Evolutionary conservation across 805 yeast genomes (phyloP).

Genomic region (Suhomyces tanzawaensis): DNA sequence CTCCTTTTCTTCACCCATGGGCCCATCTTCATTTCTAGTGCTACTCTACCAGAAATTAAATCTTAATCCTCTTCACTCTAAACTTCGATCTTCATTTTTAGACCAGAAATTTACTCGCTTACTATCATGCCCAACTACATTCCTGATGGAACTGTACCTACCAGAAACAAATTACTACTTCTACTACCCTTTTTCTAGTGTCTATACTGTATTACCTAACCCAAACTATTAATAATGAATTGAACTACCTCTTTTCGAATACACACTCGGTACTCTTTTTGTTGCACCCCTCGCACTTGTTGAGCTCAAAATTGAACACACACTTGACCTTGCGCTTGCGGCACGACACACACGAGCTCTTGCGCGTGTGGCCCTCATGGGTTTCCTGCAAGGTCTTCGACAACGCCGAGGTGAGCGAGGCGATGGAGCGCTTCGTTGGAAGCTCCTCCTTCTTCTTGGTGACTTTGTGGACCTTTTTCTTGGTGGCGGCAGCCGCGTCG

Average conservation of each 20-base stretch:
- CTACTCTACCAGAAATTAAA: too few relatives aligned
- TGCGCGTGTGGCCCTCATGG: slow-evolving; percentile 20
- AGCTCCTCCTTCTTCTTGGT: slow-evolving; percentile 12
- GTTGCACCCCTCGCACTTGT: slow-evolving; percentile 40
- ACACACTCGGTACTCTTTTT: slow-evolving; percentile 37
- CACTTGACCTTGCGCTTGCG: slow-evolving; percentile 45
- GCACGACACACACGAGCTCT: slow-evolving; percentile 39
- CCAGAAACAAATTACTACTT: too few relatives aligned
- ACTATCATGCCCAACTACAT: too few relatives aligned
- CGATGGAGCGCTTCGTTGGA: slow-evolving; percentile 4
- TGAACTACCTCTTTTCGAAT: slow-evolving; percentile 20
- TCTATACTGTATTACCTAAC: too few relatives aligned
- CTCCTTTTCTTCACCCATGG: too few relatives aligned
- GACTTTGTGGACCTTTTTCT: slow-evolving; percentile 10
- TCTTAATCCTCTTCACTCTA: too few relatives aligned
- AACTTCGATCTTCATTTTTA: too few relatives aligned
- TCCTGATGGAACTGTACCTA: too few relatives aligned
- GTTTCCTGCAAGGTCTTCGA: slow-evolving; percentile 11
- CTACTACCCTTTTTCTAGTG: too few relatives aligned
- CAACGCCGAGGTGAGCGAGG: slow-evolving; percentile 9
- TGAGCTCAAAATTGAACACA: slow-evolving; percentile 26
- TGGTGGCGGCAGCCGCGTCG: slow-evolving; percentile 1
- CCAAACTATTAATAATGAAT: neutral
- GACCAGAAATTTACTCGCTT: too few relatives aligned
- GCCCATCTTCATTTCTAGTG: too few relatives aligned